A percentile compares a stretch with the other conserved stretches of the same genome.
phyloP scores from a whole-genome alignment of 2,329 filamentous ascomycete species.

The Leptographium galeiforme region DNA sequence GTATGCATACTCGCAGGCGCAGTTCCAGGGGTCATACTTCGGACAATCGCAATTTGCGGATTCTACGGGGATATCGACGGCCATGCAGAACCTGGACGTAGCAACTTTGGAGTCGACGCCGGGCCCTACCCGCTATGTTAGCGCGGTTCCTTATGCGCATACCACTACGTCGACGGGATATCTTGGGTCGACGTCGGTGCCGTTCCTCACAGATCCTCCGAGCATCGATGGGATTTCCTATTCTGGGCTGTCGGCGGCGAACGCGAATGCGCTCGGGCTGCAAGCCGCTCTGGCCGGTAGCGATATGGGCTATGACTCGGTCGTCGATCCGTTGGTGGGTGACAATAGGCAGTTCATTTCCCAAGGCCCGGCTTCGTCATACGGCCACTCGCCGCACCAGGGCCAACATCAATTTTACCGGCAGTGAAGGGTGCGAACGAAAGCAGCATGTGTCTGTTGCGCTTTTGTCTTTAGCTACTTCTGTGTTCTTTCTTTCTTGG shows the following conservation, averaged over 20 bases:
- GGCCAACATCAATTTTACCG: constrained; percentile 16
- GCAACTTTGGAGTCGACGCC: constrained; percentile 5
- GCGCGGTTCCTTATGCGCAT: constrained; percentile 11
- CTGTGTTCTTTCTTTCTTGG: neutral
- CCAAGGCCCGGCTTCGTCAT: constrained; percentile 29
- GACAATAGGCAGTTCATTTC: constrained; percentile 22
- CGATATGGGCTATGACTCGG: constrained; percentile 19
- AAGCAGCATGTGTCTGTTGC: neutral
- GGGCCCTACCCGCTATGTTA: constrained; percentile 8
- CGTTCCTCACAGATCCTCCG: constrained; percentile 19
- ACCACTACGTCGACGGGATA: constrained; percentile 15
- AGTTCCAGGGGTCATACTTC: constrained; percentile 6
- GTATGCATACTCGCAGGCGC: constrained; percentile 9
- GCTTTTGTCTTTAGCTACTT: neutral
- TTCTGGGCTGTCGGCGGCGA: constrained; percentile 15
- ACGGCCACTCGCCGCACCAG: constrained; percentile 26
- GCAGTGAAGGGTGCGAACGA: neutral
- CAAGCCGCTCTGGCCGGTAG: constrained; percentile 15
- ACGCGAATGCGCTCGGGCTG: constrained; percentile 22
- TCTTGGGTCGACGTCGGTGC: constrained; percentile 10
- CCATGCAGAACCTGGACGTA: constrained; percentile 13
- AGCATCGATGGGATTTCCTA: constrained; percentile 21
- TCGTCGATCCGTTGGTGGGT: constrained; percentile 18
- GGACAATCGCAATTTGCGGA: constrained; percentile 1
- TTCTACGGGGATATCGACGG: constrained; percentile 2